phyloP scores from a whole-genome alignment of 2,329 filamentous ascomycete genomes.

The Dendryphion nanum region DNA sequence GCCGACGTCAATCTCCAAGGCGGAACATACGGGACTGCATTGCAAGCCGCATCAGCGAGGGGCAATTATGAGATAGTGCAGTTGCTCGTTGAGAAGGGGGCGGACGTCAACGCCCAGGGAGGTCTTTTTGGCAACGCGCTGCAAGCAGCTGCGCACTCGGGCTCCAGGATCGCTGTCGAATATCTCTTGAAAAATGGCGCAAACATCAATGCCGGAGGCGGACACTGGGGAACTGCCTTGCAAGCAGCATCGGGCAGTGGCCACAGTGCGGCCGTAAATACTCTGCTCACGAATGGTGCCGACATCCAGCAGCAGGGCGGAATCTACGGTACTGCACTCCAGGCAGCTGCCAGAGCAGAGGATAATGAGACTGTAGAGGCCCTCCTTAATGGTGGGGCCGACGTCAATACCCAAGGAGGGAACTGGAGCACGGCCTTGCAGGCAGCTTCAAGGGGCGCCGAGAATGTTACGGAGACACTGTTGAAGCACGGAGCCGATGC shows the following conservation, averaged over 20 bases:
- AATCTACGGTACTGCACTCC: conserved; percentile 18
- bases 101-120: conserved; percentile 1
- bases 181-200: conserved; percentile 12
- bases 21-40: not conserved
- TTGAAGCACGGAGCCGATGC: conserved; percentile 18
- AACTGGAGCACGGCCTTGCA: conserved; percentile 6
- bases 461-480: conserved; percentile 6
- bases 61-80: not conserved
- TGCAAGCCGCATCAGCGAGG: conserved; percentile 2
- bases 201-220: conserved; percentile 15
- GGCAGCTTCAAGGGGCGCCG: conserved; percentile 13
- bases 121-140: conserved; percentile 4
- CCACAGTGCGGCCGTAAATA: conserved; percentile 11
- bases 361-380: conserved; percentile 12
- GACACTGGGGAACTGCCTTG: conserved; percentile 4
- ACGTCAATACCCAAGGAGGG: conserved; percentile 15
- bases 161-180: conserved; percentile 13
- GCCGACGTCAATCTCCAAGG: conserved; percentile 7
- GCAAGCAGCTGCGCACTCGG: conserved; percentile 3
- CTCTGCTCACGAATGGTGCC: conserved; percentile 13
- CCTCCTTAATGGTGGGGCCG: conserved; percentile 12
- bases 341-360: conserved; percentile 12
- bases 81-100: conserved; percentile 4
- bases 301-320: conserved; percentile 14
- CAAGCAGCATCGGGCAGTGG: conserved; percentile 14